Evolutionary conservation across 768 basidiomycete genomes (phyloP).

Genomic region (Boletus huronensis): DNA sequence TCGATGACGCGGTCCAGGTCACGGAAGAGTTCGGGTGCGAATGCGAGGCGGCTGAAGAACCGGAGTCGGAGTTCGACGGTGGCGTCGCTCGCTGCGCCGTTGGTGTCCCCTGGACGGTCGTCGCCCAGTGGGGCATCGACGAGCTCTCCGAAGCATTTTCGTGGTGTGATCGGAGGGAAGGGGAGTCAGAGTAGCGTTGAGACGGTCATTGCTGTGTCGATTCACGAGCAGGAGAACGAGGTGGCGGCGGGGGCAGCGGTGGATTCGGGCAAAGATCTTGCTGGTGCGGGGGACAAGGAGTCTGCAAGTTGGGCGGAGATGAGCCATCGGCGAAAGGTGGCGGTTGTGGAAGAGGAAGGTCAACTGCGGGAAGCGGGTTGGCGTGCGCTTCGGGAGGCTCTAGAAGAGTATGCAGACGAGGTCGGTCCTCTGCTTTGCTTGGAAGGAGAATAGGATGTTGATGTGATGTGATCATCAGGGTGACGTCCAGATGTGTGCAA

Average conservation of each 20-base stretch:
- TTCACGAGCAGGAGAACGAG: slow-evolving; percentile 35
- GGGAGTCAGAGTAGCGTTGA: slow-evolving; percentile 66
- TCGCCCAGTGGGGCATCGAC: slow-evolving; percentile 6
- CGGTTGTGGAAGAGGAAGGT: slow-evolving; percentile 46
- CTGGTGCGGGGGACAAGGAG: slow-evolving; percentile 33
- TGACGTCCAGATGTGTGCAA: slow-evolving; percentile 77
- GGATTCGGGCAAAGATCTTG: slow-evolving; percentile 20
- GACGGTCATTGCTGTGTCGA: slow-evolving; percentile 62
- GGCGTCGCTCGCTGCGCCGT: slow-evolving; percentile 52
- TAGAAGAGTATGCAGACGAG: slow-evolving; percentile 63
- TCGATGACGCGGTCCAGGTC: slow-evolving; percentile 32
- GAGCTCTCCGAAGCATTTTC: slow-evolving; percentile 14
- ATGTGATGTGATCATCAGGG: slow-evolving; percentile 44
- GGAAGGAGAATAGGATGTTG: background rate
- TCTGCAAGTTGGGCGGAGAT: slow-evolving; percentile 27
- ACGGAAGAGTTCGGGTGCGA: slow-evolving; percentile 28
- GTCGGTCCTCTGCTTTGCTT: slow-evolving; percentile 33
- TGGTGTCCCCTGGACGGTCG: slow-evolving; percentile 17
- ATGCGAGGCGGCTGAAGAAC: slow-evolving; percentile 26
- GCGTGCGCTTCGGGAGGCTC: slow-evolving; percentile 47
- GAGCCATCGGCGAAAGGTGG: slow-evolving; percentile 17
- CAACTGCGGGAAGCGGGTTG: slow-evolving; percentile 53
- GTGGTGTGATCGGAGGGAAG: slow-evolving; percentile 37
- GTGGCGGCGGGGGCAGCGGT: slow-evolving; percentile 12
- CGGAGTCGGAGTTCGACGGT: slow-evolving; percentile 67